phyloP scores from a whole-genome alignment of 208 protist species.

The Kentomonas sorsogonicus region DNA sequence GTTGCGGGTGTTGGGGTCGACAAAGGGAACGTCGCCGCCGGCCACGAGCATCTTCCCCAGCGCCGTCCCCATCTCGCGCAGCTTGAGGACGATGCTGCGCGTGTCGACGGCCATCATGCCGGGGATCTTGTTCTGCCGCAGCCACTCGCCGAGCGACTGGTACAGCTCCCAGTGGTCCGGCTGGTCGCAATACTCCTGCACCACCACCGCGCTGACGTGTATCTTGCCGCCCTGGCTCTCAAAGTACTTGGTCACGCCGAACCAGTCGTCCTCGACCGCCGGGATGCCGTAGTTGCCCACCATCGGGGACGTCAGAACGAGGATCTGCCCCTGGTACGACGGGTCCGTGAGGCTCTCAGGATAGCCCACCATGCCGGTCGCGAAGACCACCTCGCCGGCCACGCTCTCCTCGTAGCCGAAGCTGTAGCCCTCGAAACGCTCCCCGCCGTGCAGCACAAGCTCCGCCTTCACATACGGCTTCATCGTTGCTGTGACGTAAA shows the following conservation, averaged over 20 bases:
- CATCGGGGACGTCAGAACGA: constrained; percentile 96
- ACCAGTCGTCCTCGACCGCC: constrained; percentile 78
- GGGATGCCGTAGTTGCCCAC: constrained; percentile 98
- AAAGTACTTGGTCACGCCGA: constrained; percentile 94
- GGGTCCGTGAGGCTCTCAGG: constrained; percentile 95
- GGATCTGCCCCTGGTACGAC: constrained; percentile 97
- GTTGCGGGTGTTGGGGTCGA: constrained; percentile 93
- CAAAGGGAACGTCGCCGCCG: constrained; percentile 75
- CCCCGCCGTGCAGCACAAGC: constrained; percentile 93
- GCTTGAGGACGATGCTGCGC: constrained; percentile 94
- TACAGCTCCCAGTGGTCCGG: constrained; percentile 95
- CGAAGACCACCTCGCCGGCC: constrained; percentile 90
- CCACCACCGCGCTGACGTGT: constrained; percentile 88
- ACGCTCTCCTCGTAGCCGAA: constrained; percentile 94
- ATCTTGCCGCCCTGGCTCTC: constrained; percentile 90
- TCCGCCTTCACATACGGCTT: constrained; percentile 41
- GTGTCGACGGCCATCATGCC: constrained; percentile 98
- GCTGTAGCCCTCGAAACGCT: constrained; percentile 87
- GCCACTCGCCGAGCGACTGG: constrained; percentile 80
- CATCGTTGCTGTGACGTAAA: constrained; percentile 9
- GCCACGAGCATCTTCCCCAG: constrained; percentile 87
- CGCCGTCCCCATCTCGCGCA: constrained; percentile 92
- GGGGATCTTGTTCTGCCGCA: constrained; percentile 93
- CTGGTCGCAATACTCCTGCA: constrained; percentile 93
- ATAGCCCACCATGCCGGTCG: constrained; percentile 95